Evolutionary conservation across 2,329 filamentous ascomycete genomes (phyloP).

Genomic region (Aureobasidium vineae): DNA sequence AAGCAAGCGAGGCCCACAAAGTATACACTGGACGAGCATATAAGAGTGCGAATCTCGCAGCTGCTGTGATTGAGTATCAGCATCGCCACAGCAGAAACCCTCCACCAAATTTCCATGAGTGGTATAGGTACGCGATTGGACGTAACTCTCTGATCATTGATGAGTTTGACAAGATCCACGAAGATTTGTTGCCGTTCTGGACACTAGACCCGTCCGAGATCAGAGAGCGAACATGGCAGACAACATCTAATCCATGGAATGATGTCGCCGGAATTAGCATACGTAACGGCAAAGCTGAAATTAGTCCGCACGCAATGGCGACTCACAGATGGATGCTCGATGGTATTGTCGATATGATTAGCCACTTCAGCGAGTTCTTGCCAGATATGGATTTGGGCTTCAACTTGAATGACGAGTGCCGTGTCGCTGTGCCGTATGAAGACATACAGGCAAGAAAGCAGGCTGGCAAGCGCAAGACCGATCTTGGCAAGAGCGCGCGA

Average conservation of each 20-base stretch:
- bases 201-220: constrained; percentile 52
- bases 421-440: constrained; percentile 55
- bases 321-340: constrained; percentile 61
- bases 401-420: constrained; percentile 61
- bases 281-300: constrained; percentile 52
- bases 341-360: constrained; percentile 54
- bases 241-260: constrained; percentile 55
- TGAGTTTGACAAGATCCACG: constrained; percentile 59
- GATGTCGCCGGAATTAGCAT: constrained; percentile 57
- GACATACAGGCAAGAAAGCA: constrained; percentile 42
- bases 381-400: constrained; percentile 64
- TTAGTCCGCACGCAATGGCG: constrained; percentile 52
- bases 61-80: constrained; percentile 54
- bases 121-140: constrained; percentile 57
- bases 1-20: constrained; percentile 51
- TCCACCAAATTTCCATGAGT: constrained; percentile 60
- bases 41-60: constrained; percentile 48
- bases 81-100: constrained; percentile 54
- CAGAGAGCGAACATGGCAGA: constrained; percentile 52
- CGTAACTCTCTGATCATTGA: constrained; percentile 57
- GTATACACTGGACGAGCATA: constrained; percentile 50
- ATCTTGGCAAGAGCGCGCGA: constrained; percentile 26
- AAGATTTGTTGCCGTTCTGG: constrained; percentile 57
- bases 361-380: constrained; percentile 53
- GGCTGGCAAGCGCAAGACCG: constrained; percentile 33